phyloP scores from a whole-genome alignment of 2,329 filamentous ascomycete genomes.

The Microdochium nivale region DNA sequence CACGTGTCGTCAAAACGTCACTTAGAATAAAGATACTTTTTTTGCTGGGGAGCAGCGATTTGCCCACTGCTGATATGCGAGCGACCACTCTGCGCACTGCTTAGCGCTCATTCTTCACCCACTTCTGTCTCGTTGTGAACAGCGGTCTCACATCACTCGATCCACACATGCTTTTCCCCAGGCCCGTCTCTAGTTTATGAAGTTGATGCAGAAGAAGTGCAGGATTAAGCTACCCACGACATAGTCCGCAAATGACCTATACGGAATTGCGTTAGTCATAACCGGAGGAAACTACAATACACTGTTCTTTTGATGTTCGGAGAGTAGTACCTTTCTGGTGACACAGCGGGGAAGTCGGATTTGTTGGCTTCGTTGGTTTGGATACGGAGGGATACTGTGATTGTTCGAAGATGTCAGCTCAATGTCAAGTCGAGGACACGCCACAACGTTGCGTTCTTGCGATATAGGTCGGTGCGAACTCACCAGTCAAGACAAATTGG shows the following conservation, averaged over 20 bases:
- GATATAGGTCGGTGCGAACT: constrained; percentile 17
- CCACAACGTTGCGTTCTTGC: too few species aligned
- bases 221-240: constrained; percentile 89
- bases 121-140: constrained; percentile 7
- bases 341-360: constrained; percentile 65
- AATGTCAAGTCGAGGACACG: too few species aligned
- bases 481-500: constrained; percentile 92
- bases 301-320: neutral
- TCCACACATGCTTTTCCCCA: neutral
- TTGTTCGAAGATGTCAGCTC: constrained; percentile 3
- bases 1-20: too few species aligned
- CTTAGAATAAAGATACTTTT: neutral
- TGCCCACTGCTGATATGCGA: too few species aligned
- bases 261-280: constrained; percentile 7
- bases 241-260: constrained; percentile 90
- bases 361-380: constrained; percentile 83
- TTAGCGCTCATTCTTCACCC: too few species aligned
- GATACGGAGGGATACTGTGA: constrained; percentile 66
- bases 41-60: neutral
- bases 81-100: too few species aligned
- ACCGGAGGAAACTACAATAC: constrained; percentile 8
- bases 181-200: constrained; percentile 70
- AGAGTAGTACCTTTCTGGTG: constrained; percentile 62
- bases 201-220: constrained; percentile 99
- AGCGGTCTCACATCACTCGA: neutral